Base-by-base conservation (phyloP, 176 grass and related monocot species). In the Ensete ventricosum region DNA sequence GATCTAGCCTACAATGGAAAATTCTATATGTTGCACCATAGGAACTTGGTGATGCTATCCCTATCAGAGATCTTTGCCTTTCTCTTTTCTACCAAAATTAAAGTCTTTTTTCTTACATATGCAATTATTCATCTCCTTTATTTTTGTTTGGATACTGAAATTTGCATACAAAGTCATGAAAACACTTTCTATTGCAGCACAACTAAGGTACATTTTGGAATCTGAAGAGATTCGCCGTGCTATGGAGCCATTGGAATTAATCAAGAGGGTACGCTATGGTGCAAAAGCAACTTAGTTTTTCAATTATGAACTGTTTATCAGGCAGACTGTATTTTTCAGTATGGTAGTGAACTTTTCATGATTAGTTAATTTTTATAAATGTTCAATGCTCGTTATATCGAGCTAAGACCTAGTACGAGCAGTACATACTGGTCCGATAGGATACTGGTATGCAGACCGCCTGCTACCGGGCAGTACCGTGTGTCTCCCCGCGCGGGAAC, bases 191-290 rank as follows among this genome's bases (percentile, higher is more conserved):
- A 72, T 14, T 82, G 76, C 76, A 98, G 90, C 82, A 54, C 90
- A 91, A 81, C 64, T 98, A 49, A 69, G 75, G 34, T 98, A 85
- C 11, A 89, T 98, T 76, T 89, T 83, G 88, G 90, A 98, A 75
- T 98, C 88, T 1, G 90, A 93, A 74, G 90, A 98, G 71, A 68
- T 91, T 71, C 86, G 88, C 0, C 84, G 73, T 75, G 84, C 91
- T 49, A 85, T 91, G 88, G 95, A 98, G 66, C 95, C 95, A 67
- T 72, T 85, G 53, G 88, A 93, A 85, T 87, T 98, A 76, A 93
- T 98, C 51, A 91, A 70, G 79, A 89, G 95, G 85, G 88, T 98
- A 91, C 80, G 88, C 76, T 27, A 43, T 1, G 67, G 10, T 49
- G 14, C 13, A 43, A 22, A 2, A n/a, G 17, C n/a, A 6, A 9